Percentiles rank a stretch among this genome's conserved stretches.
Evolutionary conservation across 2,329 filamentous ascomycete genomes (phyloP).

Genomic region (Xylariomycetidae sp.): DNA sequence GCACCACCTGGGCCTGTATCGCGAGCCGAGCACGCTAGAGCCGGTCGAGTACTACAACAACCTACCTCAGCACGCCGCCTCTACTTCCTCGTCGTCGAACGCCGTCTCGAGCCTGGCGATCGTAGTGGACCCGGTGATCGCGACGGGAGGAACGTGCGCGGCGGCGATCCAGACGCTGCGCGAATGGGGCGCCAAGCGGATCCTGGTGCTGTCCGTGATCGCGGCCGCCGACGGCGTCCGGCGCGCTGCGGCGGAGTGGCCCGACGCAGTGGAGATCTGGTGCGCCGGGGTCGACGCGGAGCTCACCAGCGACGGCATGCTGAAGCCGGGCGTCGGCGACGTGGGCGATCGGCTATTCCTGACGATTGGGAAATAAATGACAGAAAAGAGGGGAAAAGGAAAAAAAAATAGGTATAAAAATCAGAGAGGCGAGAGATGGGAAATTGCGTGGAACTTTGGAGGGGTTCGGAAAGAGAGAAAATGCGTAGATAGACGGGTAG

Average conservation of each 20-base stretch:
- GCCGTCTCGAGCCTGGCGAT: slow-evolving; percentile 60
- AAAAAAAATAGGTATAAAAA: too few species aligned
- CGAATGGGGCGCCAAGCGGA: slow-evolving; percentile 85
- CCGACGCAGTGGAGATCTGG: slow-evolving; percentile 74
- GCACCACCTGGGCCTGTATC: slow-evolving; percentile 92
- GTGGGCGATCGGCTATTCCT: slow-evolving; percentile 86
- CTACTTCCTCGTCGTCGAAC: slow-evolving; percentile 32
- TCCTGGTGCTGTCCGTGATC: slow-evolving; percentile 73
- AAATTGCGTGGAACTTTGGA: too few species aligned
- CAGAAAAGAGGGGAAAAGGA: too few species aligned
- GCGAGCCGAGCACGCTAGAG: slow-evolving; percentile 79
- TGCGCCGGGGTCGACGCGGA: slow-evolving; percentile 72
- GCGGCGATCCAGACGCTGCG: slow-evolving; percentile 84
- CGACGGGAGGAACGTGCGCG: slow-evolving; percentile 83
- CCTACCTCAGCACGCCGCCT: slow-evolving; percentile 66
- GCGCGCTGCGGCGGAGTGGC: slow-evolving; percentile 72
- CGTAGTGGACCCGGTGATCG: slow-evolving; percentile 87
- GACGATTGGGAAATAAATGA: slow-evolving; percentile 75
- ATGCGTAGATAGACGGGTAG: too few species aligned
- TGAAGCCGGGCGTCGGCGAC: slow-evolving; percentile 84
- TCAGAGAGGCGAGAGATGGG: too few species aligned
- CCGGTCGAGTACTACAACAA: slow-evolving; percentile 99
- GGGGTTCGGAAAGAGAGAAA: too few species aligned
- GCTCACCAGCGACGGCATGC: slow-evolving; percentile 78
- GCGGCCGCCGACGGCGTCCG: slow-evolving; percentile 67